Evolutionary conservation across 371 early-diverging fungal species (phyloP).

Genomic region (Mortierella polycephala): DNA sequence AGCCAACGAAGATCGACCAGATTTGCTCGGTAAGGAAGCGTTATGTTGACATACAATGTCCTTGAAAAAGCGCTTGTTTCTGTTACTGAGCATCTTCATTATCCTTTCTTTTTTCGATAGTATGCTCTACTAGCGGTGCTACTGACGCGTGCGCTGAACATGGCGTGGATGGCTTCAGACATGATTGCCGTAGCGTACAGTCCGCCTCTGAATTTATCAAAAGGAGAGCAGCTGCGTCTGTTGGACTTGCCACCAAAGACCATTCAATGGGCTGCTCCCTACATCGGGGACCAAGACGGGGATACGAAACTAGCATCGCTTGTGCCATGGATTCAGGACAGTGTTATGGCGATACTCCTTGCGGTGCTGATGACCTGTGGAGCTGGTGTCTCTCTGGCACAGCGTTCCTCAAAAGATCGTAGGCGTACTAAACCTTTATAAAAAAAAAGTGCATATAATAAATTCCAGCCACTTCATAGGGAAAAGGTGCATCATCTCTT

Average conservation of each 20-base stretch:
- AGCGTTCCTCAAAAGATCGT: too few species aligned
- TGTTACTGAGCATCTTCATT: neutral
- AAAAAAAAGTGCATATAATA: too few species aligned
- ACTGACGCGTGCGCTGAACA: constrained; percentile 13
- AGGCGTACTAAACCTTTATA: too few species aligned
- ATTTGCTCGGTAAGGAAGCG: constrained; percentile 23
- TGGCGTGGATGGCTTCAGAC: constrained; percentile 11
- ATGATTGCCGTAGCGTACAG: neutral
- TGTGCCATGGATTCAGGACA: constrained; percentile 32
- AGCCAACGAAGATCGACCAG: constrained; percentile 21
- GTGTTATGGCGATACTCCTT: constrained; percentile 7
- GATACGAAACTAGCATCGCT: neutral
- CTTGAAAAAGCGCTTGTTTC: neutral
- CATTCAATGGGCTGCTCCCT: constrained; percentile 8
- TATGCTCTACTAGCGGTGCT: constrained; percentile 14
- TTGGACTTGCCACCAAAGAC: constrained; percentile 27
- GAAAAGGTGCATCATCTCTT: too few species aligned
- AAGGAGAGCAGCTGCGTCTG: neutral
- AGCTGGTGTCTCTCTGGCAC: constrained; percentile 10
- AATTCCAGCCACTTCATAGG: too few species aligned
- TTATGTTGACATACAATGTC: neutral
- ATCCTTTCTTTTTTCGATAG: constrained; percentile 7
- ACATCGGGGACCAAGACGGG: constrained; percentile 3
- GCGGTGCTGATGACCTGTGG: constrained; percentile 21
- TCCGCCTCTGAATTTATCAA: neutral